Evolutionary conservation across 2,329 filamentous ascomycete genomes (phyloP).

Genomic region (Aspergillus sojae): DNA sequence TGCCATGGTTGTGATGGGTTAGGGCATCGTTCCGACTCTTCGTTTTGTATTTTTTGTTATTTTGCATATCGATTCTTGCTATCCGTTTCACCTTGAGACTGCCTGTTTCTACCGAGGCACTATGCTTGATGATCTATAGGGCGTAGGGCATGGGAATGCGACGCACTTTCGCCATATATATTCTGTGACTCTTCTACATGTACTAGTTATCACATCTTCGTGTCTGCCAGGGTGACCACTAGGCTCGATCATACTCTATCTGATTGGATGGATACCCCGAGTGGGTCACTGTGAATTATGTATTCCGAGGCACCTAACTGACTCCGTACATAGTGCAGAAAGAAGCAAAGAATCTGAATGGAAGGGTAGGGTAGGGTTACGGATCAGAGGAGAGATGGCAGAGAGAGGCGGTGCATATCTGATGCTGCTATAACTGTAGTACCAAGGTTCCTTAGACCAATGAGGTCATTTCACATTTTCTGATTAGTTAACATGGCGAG

Average conservation of each 20-base stretch:
- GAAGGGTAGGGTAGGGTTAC: neutral
- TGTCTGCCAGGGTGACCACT: neutral
- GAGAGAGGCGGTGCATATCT: neutral
- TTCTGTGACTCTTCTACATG: neutral
- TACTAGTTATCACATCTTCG: neutral
- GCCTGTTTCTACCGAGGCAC: neutral
- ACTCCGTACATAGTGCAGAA: neutral
- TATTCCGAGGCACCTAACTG: neutral
- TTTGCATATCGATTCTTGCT: neutral
- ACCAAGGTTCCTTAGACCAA: neutral
- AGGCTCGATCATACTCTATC: neutral
- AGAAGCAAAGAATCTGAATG: neutral
- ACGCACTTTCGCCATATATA: neutral
- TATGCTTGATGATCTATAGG: neutral
- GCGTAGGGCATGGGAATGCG: neutral
- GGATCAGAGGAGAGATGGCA: neutral
- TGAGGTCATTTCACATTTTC: neutral
- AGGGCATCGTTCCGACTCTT: neutral
- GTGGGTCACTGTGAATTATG: neutral
- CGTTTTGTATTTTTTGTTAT: neutral
- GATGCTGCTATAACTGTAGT: neutral
- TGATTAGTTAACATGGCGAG: neutral
- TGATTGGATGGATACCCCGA: neutral
- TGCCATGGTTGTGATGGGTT: conserved; percentile 11
- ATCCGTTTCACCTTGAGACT: neutral